Conservation (phyloP, 371 early-diverging fungal species). For the Mortierella sp. region DNA sequence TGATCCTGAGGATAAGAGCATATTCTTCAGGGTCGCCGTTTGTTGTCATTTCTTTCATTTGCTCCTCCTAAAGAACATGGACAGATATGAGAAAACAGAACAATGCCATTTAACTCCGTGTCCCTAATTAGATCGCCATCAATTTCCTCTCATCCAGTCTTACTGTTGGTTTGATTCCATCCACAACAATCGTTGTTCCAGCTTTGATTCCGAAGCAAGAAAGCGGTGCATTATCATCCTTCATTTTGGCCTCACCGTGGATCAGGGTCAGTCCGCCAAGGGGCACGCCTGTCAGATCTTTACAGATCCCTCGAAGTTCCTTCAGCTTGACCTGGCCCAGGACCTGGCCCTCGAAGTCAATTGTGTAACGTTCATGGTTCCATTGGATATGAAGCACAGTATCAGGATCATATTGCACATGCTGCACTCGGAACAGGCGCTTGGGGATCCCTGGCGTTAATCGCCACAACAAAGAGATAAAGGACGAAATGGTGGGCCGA, state of each 20-base stretch:
- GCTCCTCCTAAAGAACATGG: slow-evolving; percentile 42
- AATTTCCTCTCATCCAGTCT: neutral
- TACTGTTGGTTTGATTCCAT: slow-evolving; percentile 72
- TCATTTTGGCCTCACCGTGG: slow-evolving; percentile 61
- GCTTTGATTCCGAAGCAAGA: slow-evolving; percentile 67
- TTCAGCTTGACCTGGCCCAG: slow-evolving; percentile 37
- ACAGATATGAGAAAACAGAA: neutral
- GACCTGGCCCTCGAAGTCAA: slow-evolving; percentile 48
- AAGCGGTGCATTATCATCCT: slow-evolving; percentile 72
- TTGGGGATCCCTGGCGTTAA: slow-evolving; percentile 53
- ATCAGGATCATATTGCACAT: slow-evolving; percentile 39
- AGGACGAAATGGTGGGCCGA: slow-evolving; percentile 42
- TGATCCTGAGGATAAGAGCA: slow-evolving; percentile 52
- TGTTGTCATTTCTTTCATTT: slow-evolving; percentile 61
- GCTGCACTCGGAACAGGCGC: slow-evolving; percentile 30
- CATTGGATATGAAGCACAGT: slow-evolving; percentile 44
- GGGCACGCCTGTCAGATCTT: slow-evolving; percentile 45
- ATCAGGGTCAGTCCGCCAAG: slow-evolving; percentile 34
- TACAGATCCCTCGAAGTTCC: slow-evolving; percentile 39
- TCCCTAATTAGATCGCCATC: neutral
- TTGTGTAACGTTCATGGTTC: slow-evolving; percentile 29
- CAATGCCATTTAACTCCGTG: neutral
- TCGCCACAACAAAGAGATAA: slow-evolving; percentile 55
- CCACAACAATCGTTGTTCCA: slow-evolving; percentile 61
- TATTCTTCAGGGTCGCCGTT: slow-evolving; percentile 61